Conservation (phyloP, 495 filamentous ascomycete genomes). For the Chlorociboria aeruginascens region DNA sequence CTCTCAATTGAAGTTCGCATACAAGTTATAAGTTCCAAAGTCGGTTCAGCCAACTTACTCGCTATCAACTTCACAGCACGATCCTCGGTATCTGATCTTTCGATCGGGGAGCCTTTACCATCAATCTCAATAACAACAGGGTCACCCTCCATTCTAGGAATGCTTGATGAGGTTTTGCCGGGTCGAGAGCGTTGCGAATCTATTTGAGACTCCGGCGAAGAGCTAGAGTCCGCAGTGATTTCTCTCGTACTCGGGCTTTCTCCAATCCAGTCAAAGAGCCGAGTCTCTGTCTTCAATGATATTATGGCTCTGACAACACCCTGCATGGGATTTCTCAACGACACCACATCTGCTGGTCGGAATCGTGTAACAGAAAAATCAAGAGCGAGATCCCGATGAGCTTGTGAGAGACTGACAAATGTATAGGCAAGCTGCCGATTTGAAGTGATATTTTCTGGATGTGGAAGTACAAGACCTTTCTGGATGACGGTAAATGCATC, state of each 20-base stretch:
- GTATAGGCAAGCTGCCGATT: slow-evolving; percentile 30
- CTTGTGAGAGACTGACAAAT: slow-evolving; percentile 43
- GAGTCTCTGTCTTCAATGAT: slow-evolving; percentile 31
- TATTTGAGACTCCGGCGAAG: neutral
- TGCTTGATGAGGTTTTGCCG: neutral
- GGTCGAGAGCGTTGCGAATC: neutral
- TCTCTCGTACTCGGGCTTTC: neutral
- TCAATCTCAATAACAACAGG: slow-evolving; percentile 27
- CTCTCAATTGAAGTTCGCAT: slow-evolving; percentile 29
- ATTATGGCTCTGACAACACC: slow-evolving; percentile 35
- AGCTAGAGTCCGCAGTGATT: neutral
- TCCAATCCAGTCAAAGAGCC: slow-evolving; percentile 24
- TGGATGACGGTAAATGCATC: slow-evolving; percentile 30
- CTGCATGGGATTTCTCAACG: slow-evolving; percentile 40
- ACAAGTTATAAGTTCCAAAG: slow-evolving; percentile 29
- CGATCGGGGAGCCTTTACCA: neutral
- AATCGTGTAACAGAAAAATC: slow-evolving; percentile 40
- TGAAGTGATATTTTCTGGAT: slow-evolving; percentile 22
- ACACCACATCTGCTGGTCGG: slow-evolving; percentile 30
- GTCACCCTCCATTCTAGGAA: slow-evolving; percentile 7
- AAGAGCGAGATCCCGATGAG: slow-evolving; percentile 39
- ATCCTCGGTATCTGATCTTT: slow-evolving; percentile 11
- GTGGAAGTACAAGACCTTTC: slow-evolving; percentile 33
- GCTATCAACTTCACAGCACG: slow-evolving; percentile 24
- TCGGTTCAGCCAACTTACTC: slow-evolving; percentile 31